phyloP scores from a whole-genome alignment of 2,329 filamentous ascomycete genomes.

The Pestalotiopsis sp. region DNA sequence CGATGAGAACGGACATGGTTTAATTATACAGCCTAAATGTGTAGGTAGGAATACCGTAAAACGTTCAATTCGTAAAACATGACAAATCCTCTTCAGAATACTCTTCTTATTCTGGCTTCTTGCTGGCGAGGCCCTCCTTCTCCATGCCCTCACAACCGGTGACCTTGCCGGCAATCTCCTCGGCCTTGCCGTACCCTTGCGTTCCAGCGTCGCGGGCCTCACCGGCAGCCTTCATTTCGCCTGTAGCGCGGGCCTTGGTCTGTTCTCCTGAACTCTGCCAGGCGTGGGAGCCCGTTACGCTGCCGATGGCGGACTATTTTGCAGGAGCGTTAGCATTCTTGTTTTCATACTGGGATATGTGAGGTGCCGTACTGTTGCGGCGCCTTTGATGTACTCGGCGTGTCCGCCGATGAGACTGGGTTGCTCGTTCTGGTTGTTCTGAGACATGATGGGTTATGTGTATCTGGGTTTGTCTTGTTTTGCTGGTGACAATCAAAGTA shows the following conservation, averaged over 20 bases:
- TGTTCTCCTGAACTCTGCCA: conserved; percentile 68
- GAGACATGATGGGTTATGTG: conserved; percentile 29
- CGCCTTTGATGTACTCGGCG: conserved; percentile 70
- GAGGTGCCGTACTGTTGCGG: conserved; percentile 55
- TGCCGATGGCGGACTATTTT: conserved; percentile 59
- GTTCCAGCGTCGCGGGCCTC: conserved; percentile 55
- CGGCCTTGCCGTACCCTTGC: conserved; percentile 63
- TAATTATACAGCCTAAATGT: background rate
- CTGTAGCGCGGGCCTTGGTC: conserved; percentile 64
- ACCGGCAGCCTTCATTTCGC: conserved; percentile 63
- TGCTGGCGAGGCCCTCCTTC: conserved; percentile 60
- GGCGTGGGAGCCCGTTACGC: conserved; percentile 60
- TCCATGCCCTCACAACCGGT: conserved; percentile 73
- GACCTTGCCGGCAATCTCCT: conserved; percentile 65
- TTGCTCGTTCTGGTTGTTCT: conserved; percentile 40
- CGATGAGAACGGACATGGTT: too few relatives aligned
- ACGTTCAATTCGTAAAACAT: background rate
- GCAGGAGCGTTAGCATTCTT: background rate
- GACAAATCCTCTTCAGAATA: background rate
- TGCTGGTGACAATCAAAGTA: background rate
- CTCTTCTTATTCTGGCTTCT: conserved; percentile 25
- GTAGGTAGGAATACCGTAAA: background rate
- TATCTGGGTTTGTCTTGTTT: background rate
- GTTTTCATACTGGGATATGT: background rate
- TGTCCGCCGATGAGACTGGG: conserved; percentile 66